Evolutionary conservation across 495 filamentous ascomycete species (phyloP).

Genomic region (Aspergillus hancockii): DNA sequence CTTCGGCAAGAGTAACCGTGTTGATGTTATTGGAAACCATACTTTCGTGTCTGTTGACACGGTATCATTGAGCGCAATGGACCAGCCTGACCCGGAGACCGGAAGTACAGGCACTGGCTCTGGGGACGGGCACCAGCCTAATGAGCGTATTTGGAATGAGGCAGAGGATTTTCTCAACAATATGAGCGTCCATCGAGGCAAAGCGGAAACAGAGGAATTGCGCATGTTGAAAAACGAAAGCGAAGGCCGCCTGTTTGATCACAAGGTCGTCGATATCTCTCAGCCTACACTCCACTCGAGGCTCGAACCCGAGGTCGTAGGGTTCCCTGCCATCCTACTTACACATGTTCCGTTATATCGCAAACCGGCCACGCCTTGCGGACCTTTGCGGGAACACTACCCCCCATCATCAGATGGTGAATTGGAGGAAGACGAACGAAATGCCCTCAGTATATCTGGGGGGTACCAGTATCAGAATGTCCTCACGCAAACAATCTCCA

Average conservation of each 20-base stretch:
- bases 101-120: conserved; percentile 40
- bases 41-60: conserved; percentile 91
- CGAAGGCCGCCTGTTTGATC: conserved; percentile 49
- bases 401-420: conserved; percentile 67
- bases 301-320: conserved; percentile 25
- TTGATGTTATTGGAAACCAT: conserved; percentile 92
- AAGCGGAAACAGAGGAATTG: conserved; percentile 44
- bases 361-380: conserved; percentile 77
- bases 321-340: conserved; percentile 81
- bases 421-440: conserved; percentile 68
- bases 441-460: conserved; percentile 68
- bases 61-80: conserved; percentile 77
- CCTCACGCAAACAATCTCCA: conserved; percentile 69
- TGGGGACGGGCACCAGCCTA: conserved; percentile 38
- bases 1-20: conserved; percentile 85
- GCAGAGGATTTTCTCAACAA: conserved; percentile 73
- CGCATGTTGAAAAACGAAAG: conserved; percentile 40
- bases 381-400: conserved; percentile 80
- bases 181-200: conserved; percentile 48
- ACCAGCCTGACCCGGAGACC: conserved; percentile 50
- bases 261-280: conserved; percentile 38
- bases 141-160: conserved; percentile 71
- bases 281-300: conserved; percentile 29
- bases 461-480: conserved; percentile 99
- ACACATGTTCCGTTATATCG: conserved; percentile 92